A percentile compares a stretch with the other conserved stretches of the same genome.
Conservation (phyloP, 2,329 filamentous ascomycete species). For the Alternaria sp. region DNA sequence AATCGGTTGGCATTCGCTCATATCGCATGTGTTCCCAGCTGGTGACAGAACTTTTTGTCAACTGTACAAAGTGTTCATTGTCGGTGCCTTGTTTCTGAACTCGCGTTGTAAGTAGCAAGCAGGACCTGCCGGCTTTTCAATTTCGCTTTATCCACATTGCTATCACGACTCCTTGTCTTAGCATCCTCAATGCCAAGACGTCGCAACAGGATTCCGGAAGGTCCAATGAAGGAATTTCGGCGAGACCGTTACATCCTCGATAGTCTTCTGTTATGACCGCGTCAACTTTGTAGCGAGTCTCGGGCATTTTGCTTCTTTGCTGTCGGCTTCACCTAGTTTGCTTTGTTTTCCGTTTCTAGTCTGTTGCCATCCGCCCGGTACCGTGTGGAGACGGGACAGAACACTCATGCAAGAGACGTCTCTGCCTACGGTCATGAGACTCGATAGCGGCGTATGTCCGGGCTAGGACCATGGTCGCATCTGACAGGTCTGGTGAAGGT, state of each 20-base stretch:
- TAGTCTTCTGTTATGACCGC: background rate
- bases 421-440: background rate
- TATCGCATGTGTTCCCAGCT: background rate
- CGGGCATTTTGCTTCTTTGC: conserved; percentile 7
- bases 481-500: background rate
- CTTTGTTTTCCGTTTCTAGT: background rate
- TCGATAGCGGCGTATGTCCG: background rate
- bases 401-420: background rate
- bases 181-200: background rate
- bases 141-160: conserved; percentile 1
- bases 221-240: background rate
- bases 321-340: background rate
- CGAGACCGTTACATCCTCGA: conserved; percentile 5
- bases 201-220: background rate
- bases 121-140: background rate
- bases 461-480: background rate
- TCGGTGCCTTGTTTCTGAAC: background rate
- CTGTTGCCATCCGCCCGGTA: background rate
- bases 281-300: background rate
- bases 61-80: background rate
- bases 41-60: background rate
- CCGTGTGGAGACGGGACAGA: background rate
- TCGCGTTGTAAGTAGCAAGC: background rate
- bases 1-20: conserved; percentile 3
- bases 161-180: conserved; percentile 7